A percentile compares a stretch with the other conserved stretches of the same genome.
phyloP scores from a whole-genome alignment of 2,329 filamentous ascomycete genomes.

The Calycina marina region DNA sequence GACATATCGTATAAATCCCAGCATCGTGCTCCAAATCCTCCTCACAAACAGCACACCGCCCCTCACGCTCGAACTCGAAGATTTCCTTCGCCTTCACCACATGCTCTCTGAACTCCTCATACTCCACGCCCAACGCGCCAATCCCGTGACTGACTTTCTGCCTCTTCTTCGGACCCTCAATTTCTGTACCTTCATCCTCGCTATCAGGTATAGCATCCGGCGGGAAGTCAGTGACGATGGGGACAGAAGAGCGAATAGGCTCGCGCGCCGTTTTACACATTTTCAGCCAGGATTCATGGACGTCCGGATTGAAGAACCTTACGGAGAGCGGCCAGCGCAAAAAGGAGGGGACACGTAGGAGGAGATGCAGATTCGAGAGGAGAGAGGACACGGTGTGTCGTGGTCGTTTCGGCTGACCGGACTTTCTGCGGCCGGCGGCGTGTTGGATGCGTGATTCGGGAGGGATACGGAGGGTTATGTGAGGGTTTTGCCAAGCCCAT shows the following conservation, averaged over 20 bases:
- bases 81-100: conserved; percentile 39
- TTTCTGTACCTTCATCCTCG: conserved; percentile 1
- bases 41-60: conserved; percentile 37
- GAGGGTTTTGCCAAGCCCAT: conserved; percentile 86
- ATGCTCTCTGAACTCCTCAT: conserved; percentile 36
- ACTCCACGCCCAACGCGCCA: conserved; percentile 38
- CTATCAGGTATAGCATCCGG: not conserved
- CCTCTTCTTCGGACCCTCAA: conserved; percentile 4
- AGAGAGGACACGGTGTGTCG: conserved; percentile 48
- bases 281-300: conserved; percentile 51
- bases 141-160: conserved; percentile 30
- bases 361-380: conserved; percentile 65
- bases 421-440: conserved; percentile 35
- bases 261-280: conserved; percentile 32
- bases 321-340: conserved; percentile 67
- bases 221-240: conserved; percentile 15
- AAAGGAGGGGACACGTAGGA: conserved; percentile 71
- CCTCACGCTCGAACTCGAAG: conserved; percentile 40
- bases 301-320: conserved; percentile 62
- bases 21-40: conserved; percentile 29
- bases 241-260: conserved; percentile 13
- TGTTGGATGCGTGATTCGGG: conserved; percentile 42
- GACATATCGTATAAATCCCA: conserved; percentile 43
- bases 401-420: conserved; percentile 41
- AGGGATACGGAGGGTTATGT: conserved; percentile 66